Evolutionary conservation across 2,329 filamentous ascomycete species (phyloP).

Genomic region (Trichoderma koningiopsis): DNA sequence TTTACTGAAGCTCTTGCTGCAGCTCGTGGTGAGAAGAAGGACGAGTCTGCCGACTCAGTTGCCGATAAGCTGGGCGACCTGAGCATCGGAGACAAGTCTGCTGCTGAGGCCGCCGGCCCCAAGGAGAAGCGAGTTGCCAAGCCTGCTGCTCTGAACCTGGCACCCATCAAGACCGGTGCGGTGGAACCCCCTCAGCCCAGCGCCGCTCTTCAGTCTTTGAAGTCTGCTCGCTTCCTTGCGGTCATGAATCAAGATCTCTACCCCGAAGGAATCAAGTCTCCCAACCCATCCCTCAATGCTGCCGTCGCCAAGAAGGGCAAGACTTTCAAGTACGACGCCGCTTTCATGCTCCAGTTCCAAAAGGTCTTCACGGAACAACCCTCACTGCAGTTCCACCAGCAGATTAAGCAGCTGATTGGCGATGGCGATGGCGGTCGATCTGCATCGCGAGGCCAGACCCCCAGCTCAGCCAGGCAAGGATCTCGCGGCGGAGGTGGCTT

Average conservation of each 20-base stretch:
- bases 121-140: slow-evolving; percentile 71
- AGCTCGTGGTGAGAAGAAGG: slow-evolving; percentile 40
- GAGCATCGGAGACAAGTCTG: slow-evolving; percentile 50
- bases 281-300: slow-evolving; percentile 86
- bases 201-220: slow-evolving; percentile 88
- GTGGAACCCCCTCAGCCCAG: slow-evolving; percentile 92
- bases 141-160: slow-evolving; percentile 85
- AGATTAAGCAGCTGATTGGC: slow-evolving; percentile 84
- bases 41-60: slow-evolving; percentile 42
- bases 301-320: slow-evolving; percentile 77
- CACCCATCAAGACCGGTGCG: slow-evolving; percentile 76
- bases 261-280: slow-evolving; percentile 79
- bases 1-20: slow-evolving; percentile 56
- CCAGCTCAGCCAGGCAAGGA: slow-evolving; percentile 52
- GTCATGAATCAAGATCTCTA: slow-evolving; percentile 80
- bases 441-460: slow-evolving; percentile 59
- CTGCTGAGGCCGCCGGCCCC: slow-evolving; percentile 49
- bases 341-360: slow-evolving; percentile 96
- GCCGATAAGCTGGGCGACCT: slow-evolving; percentile 56
- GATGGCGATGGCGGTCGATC: slow-evolving; percentile 69
- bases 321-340: slow-evolving; percentile 91
- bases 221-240: slow-evolving; percentile 85
- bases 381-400: slow-evolving; percentile 87
- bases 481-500: slow-evolving; percentile 56
- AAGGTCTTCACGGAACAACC: slow-evolving; percentile 96